phyloP scores from a whole-genome alignment of 2,329 filamentous ascomycete species.

The Emergomyces pasteurianus region DNA sequence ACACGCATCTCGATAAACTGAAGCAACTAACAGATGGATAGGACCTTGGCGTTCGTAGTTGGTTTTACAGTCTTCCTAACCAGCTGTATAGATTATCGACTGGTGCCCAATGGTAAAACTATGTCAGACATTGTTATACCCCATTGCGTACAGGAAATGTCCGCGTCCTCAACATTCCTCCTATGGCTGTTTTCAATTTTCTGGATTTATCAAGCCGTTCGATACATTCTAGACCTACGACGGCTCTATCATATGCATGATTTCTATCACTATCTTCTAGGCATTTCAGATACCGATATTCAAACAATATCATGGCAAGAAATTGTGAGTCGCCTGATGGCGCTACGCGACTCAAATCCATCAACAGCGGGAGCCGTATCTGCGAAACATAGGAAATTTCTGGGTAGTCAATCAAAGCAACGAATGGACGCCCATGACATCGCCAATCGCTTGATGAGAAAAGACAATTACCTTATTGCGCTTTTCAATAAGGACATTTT shows the following conservation, averaged over 20 bases:
- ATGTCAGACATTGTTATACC: slow-evolving; percentile 52
- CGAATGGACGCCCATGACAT: slow-evolving; percentile 93
- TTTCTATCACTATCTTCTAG: slow-evolving; percentile 72
- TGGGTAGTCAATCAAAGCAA: slow-evolving; percentile 82
- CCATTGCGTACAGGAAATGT: slow-evolving; percentile 66
- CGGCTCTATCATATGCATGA: slow-evolving; percentile 67
- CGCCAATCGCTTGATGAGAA: slow-evolving; percentile 89
- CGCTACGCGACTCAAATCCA: slow-evolving; percentile 73
- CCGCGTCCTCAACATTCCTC: slow-evolving; percentile 60
- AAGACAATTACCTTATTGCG: slow-evolving; percentile 93
- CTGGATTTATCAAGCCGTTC: slow-evolving; percentile 68
- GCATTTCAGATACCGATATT: slow-evolving; percentile 75
- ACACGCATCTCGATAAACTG: neutral
- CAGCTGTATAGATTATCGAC: slow-evolving; percentile 73
- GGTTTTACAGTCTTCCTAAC: slow-evolving; percentile 71
- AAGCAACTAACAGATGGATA: slow-evolving; percentile 21
- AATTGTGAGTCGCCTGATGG: slow-evolving; percentile 74
- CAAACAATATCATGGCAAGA: slow-evolving; percentile 93
- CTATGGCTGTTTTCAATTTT: slow-evolving; percentile 79
- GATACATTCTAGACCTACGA: slow-evolving; percentile 60
- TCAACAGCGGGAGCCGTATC: slow-evolving; percentile 56
- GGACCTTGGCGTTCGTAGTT: slow-evolving; percentile 71
- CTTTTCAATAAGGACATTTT: slow-evolving; percentile 95
- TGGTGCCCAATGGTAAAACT: slow-evolving; percentile 53
- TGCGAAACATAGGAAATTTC: slow-evolving; percentile 47